These are phyloP conservation scores for Grifola frondosa DNA, from an alignment of 1,284 basidiomycete species.

Conservation along the genomic window DNA sequence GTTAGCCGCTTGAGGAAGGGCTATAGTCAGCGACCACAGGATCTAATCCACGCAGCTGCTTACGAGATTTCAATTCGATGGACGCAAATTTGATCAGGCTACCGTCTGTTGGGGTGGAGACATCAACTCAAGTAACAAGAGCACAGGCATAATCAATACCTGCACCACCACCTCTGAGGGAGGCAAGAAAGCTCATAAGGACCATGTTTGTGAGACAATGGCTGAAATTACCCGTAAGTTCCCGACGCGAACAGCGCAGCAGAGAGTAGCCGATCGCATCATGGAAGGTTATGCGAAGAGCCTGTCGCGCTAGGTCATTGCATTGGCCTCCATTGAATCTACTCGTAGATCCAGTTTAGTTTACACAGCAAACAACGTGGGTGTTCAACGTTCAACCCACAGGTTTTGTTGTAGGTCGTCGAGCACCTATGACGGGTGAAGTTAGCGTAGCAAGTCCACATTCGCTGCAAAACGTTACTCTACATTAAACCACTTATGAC, in stretches of 20 bases:
- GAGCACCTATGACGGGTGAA: conserved; percentile 2
- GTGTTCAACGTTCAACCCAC: conserved; percentile 4
- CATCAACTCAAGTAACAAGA: not conserved
- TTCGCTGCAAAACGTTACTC: not conserved
- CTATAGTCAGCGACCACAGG: not conserved
- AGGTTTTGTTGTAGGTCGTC: conserved; percentile 15
- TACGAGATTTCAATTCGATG: conserved; percentile 17
- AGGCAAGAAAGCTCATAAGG: not conserved
- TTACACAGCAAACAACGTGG: not conserved
- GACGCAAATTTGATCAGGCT: conserved; percentile 23
- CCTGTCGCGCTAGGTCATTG: conserved; percentile 13
- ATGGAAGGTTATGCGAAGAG: conserved; percentile 17
- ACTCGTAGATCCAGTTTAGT: not conserved
- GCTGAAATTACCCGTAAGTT: conserved; percentile 4
- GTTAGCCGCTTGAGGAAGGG: conserved; percentile 18
- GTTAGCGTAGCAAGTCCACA: not conserved
- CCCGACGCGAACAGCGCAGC: conserved; percentile 1
- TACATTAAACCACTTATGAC: conserved; percentile 7
- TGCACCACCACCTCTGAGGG: conserved; percentile 13
- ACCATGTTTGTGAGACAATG: not conserved
- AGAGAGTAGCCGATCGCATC: conserved; percentile 16
- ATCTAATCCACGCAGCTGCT: conserved; percentile 10
- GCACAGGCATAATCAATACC: not conserved
- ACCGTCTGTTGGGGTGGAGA: conserved; percentile 16
- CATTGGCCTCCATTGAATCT: conserved; percentile 14